Base-by-base conservation (phyloP, 2,329 filamentous ascomycete species). In the Berkeleyomyces rouxiae region DNA sequence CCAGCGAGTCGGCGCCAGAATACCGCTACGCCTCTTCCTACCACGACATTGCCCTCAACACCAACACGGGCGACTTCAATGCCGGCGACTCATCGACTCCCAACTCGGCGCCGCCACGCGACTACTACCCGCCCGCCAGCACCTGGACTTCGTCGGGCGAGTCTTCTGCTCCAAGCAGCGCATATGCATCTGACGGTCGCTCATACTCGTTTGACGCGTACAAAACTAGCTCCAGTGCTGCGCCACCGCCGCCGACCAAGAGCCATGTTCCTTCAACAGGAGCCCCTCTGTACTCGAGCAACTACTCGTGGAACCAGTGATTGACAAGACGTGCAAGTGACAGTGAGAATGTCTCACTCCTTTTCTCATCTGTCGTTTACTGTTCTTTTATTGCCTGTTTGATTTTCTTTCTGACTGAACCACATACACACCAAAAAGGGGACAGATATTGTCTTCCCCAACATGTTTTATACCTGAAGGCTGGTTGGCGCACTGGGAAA, bases 281-380 rank as follows among this genome's bases (percentile, higher is more conserved):
- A 10, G 47, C 64, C 31, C 66, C 64, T 16, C 69, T 73, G 33
- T 79, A 79, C 63, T 73, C 10, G 74, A 81, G 70, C 69, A 78
- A 82, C 68, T 83, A 83, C 69, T 80, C 79, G 40, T 83, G 81
- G 81, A 81, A 77, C 66, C 72, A 76, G 60, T 79, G 76, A 63
- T 80, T 55, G 23, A 23, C 23, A 23, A 23, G 23, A 23, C 23
- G 23, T 23, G 23, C 23, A 23, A 23, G 23, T 23, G 23, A 23
- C 23, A 23, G 23, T 23, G 23, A 23, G 23, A 1, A 33, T 33
- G 33, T 36, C n/a, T 42, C 11, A 11, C n/a, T n/a, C 4, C 16
- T 39, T n/a, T 13, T 55, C 51, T 39, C 36, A 46, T 44, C 44
- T 23, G 23, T 23, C 23, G 23, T 23, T 33, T 55, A 62, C 60